These are phyloP conservation scores for Leishmania tarentolae DNA, from an alignment of 208 protist genomes.

Conservation along the genomic window DNA sequence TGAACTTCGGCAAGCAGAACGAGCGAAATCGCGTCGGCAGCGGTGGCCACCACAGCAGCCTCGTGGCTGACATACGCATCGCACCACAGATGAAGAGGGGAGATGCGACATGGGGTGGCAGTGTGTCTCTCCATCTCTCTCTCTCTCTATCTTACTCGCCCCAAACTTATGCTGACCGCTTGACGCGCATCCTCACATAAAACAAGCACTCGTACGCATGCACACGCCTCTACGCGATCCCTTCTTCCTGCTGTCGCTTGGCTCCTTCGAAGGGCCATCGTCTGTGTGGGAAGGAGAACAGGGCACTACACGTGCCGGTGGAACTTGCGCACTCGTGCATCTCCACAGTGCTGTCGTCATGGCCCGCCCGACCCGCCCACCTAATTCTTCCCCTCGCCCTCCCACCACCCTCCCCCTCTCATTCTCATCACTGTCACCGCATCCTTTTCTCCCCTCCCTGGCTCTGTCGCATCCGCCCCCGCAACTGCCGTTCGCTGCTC, in stretches of 20 bases:
- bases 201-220: not conserved
- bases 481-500: not conserved
- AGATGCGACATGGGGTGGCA: not conserved
- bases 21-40: not conserved
- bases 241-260: not conserved
- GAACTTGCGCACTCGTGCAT: not conserved
- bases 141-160: not conserved
- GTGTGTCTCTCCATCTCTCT: not conserved
- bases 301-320: too few species aligned
- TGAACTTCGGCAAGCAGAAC: constrained; percentile 30
- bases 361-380: not conserved
- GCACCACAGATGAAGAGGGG: not conserved
- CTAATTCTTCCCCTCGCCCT: not conserved
- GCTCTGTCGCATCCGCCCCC: not conserved
- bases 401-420: not conserved
- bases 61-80: not conserved
- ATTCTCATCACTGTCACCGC: not conserved
- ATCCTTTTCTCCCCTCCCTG: not conserved
- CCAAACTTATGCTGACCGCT: not conserved
- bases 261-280: not conserved
- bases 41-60: not conserved
- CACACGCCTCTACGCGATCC: not conserved
- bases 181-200: not conserved
- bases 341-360: not conserved
- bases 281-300: not conserved